Evolutionary conservation across 805 yeast genomes (phyloP).

Genomic region (Barnettozyma wickerhamii): DNA sequence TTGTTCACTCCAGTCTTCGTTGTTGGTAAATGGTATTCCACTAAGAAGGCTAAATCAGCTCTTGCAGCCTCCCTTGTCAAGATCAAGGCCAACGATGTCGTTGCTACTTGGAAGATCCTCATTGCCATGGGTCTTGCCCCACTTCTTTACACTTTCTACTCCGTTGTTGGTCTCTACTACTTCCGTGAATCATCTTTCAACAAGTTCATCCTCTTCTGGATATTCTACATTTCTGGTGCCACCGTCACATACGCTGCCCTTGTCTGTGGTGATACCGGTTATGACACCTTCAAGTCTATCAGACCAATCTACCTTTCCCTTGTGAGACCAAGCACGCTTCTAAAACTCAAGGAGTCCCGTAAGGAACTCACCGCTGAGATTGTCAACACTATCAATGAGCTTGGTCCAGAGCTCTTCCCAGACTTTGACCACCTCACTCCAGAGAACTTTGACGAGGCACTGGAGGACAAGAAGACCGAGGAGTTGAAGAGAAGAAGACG

Average conservation of each 20-base stretch:
- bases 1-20: constrained; percentile 87
- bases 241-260: constrained; percentile 85
- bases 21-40: constrained; percentile 70
- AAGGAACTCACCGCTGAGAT: constrained; percentile 63
- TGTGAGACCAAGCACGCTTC: constrained; percentile 51
- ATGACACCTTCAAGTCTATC: constrained; percentile 80
- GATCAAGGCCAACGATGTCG: constrained; percentile 86
- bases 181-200: constrained; percentile 30
- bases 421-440: constrained; percentile 58
- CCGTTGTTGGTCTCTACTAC: constrained; percentile 47
- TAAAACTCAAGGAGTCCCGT: constrained; percentile 58
- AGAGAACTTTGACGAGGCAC: constrained; percentile 25
- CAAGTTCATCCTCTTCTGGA: constrained; percentile 28
- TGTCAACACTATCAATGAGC: constrained; percentile 71
- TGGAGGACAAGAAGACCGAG: constrained; percentile 33
- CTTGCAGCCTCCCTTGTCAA: constrained; percentile 85
- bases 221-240: constrained; percentile 62
- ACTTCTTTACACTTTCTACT: constrained; percentile 73
- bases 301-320: constrained; percentile 73
- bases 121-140: constrained; percentile 91
- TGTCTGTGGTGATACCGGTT: constrained; percentile 87
- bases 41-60: constrained; percentile 69
- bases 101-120: constrained; percentile 96
- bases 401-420: constrained; percentile 83
- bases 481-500: constrained; percentile 34